Conservation (phyloP, 805 yeast genomes). For the Candida takata region DNA sequence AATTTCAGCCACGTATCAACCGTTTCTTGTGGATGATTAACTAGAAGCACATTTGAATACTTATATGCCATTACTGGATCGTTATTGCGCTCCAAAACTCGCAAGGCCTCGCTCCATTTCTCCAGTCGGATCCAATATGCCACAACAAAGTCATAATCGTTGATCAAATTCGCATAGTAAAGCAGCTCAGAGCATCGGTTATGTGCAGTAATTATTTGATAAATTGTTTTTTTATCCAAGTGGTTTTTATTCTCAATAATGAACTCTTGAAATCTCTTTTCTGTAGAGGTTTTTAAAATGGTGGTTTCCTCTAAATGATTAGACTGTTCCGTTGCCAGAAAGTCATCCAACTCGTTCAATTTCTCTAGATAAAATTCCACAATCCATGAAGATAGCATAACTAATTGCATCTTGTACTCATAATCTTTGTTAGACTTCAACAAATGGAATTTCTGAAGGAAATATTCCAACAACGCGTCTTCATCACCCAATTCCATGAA, state of each 20-base stretch:
- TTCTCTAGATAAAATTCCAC: constrained; percentile 29
- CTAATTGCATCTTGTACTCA: constrained; percentile 25
- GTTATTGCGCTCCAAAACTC: constrained; percentile 43
- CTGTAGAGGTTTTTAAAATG: constrained; percentile 20
- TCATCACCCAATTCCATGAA: constrained; percentile 38
- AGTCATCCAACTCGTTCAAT: constrained; percentile 29
- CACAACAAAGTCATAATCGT: constrained; percentile 65
- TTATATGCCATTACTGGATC: constrained; percentile 49
- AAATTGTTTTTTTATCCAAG: constrained; percentile 62
- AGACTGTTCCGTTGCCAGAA: constrained; percentile 23
- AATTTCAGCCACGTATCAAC: constrained; percentile 74
- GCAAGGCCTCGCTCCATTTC: constrained; percentile 69
- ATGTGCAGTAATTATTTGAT: constrained; percentile 62
- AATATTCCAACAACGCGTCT: constrained; percentile 40
- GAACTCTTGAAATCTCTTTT: constrained; percentile 39
- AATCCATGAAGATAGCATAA: constrained; percentile 30
- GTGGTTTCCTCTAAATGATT: constrained; percentile 19
- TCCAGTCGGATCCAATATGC: constrained; percentile 61
- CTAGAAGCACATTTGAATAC: constrained; percentile 60
- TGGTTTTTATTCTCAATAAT: constrained; percentile 37
- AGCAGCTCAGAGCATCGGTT: constrained; percentile 59
- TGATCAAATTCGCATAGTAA: constrained; percentile 56
- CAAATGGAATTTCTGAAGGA: constrained; percentile 33
- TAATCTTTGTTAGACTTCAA: constrained; percentile 22
- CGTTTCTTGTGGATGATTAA: constrained; percentile 62